These are phyloP conservation scores for Russula sp. DNA, from an alignment of 768 basidiomycete genomes.

Conservation along the genomic window DNA sequence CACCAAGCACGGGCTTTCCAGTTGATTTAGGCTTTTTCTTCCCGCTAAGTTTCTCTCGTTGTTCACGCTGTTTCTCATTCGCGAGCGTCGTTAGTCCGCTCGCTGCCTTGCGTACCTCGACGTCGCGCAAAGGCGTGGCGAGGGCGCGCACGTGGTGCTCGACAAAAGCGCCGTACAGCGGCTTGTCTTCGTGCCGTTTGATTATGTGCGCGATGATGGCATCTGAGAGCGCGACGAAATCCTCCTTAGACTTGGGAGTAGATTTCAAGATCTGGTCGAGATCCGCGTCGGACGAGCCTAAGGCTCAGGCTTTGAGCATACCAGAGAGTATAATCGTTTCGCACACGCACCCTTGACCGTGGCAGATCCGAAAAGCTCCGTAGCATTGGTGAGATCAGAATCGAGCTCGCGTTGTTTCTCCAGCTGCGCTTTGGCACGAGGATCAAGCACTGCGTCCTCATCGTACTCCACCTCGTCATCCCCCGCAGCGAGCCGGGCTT, in stretches of 20 bases:
- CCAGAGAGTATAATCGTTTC: background rate
- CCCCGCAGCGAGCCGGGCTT: slow-evolving; percentile 44
- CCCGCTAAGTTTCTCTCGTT: slow-evolving; percentile 77
- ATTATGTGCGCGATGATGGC: slow-evolving; percentile 72
- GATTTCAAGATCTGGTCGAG: slow-evolving; percentile 70
- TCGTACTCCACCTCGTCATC: slow-evolving; percentile 56
- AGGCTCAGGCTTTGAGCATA: background rate
- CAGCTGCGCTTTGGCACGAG: slow-evolving; percentile 67
- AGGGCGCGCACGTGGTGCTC: slow-evolving; percentile 80
- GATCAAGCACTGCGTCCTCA: slow-evolving; percentile 64
- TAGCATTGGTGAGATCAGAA: slow-evolving; percentile 82
- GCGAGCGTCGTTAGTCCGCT: slow-evolving; percentile 80
- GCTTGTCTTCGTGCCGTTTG: slow-evolving; percentile 76
- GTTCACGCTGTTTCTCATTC: slow-evolving; percentile 94
- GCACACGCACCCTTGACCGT: slow-evolving; percentile 55
- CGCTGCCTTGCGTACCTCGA: slow-evolving; percentile 88
- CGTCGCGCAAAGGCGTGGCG: slow-evolving; percentile 75
- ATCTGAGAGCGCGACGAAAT: slow-evolving; percentile 72
- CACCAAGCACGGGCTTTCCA: slow-evolving; percentile 73
- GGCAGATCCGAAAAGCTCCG: slow-evolving; percentile 73
- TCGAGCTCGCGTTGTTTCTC: slow-evolving; percentile 83
- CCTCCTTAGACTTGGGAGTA: slow-evolving; percentile 85
- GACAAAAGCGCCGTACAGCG: slow-evolving; percentile 78
- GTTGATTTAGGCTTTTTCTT: slow-evolving; percentile 83
- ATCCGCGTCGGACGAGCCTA: slow-evolving; percentile 67